Evolutionary conservation across 192 early-diverging fungal species (phyloP).

Genomic region (Linnemannia exigua): DNA sequence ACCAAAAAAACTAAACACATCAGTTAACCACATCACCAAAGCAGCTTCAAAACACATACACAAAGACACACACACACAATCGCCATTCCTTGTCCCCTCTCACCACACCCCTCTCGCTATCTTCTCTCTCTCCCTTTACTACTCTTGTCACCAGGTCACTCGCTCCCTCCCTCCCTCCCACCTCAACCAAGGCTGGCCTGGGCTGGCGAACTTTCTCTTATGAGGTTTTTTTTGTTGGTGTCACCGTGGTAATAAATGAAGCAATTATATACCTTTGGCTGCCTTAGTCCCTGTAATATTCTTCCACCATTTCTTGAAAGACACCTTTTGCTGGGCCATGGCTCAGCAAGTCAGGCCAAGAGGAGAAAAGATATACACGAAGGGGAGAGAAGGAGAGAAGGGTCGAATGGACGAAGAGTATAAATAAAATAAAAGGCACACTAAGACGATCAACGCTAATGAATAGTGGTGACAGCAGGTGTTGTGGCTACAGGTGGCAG

Average conservation of each 20-base stretch:
- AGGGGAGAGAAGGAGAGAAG: neutral
- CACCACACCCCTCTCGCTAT: neutral
- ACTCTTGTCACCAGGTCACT: neutral
- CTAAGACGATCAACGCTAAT: neutral
- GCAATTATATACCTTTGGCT: conserved; percentile 29
- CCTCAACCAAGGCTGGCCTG: neutral
- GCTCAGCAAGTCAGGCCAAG: conserved; percentile 9
- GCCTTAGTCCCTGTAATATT: conserved; percentile 53
- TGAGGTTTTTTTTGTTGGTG: neutral
- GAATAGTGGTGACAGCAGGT: neutral
- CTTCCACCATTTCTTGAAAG: conserved; percentile 58
- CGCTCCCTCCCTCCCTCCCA: neutral
- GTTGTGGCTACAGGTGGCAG: neutral
- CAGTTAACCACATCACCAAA: too few relatives aligned
- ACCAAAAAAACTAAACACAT: too few relatives aligned
- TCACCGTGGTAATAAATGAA: neutral
- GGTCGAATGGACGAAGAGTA: neutral
- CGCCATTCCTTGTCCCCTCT: neutral
- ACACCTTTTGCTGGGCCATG: conserved; percentile 54
- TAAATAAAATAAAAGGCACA: neutral
- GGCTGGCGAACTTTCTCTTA: neutral
- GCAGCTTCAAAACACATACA: neutral
- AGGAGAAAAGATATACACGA: neutral
- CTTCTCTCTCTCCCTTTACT: neutral
- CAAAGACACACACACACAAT: neutral